These are phyloP conservation scores for Neurospora sp. DNA, from an alignment of 495 filamentous ascomycete genomes.

Conservation along the genomic window DNA sequence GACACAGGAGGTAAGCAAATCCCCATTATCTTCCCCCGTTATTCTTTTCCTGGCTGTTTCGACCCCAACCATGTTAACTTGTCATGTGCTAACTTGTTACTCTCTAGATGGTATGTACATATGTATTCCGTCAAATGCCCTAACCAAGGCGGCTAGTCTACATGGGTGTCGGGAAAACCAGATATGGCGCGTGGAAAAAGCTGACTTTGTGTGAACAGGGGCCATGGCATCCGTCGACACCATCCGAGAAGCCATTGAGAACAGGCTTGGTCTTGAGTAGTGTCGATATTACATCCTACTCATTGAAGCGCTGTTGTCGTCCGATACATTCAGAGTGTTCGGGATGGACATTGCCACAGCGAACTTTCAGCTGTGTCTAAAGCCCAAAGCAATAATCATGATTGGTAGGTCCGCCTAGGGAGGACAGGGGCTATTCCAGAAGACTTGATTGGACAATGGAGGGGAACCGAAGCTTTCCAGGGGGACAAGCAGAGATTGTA, in stretches of 20 bases:
- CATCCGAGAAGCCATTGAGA: conserved; percentile 55
- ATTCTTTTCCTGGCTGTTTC: not conserved
- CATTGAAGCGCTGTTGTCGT: not conserved
- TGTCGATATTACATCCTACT: not conserved
- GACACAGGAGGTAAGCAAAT: conserved; percentile 21
- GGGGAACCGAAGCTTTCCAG: too few relatives aligned
- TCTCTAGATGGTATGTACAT: not conserved
- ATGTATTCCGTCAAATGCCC: not conserved
- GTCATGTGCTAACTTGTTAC: conserved; percentile 5
- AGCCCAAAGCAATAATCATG: too few relatives aligned
- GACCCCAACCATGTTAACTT: not conserved
- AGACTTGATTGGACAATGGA: too few relatives aligned
- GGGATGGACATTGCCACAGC: not conserved
- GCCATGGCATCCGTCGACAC: conserved; percentile 73
- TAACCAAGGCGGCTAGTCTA: not conserved
- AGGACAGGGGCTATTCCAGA: too few relatives aligned
- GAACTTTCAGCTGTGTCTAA: not conserved
- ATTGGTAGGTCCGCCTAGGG: too few relatives aligned
- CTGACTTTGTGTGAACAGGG: conserved; percentile 37
- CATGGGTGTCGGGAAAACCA: not conserved
- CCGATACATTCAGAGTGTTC: not conserved
- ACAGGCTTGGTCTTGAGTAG: conserved; percentile 25
- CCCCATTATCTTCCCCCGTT: too few relatives aligned
- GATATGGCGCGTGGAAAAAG: not conserved
- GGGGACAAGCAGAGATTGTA: too few relatives aligned